Conservation (phyloP, 2,329 filamentous ascomycete genomes). For the Cyphellophora attinorum region DNA sequence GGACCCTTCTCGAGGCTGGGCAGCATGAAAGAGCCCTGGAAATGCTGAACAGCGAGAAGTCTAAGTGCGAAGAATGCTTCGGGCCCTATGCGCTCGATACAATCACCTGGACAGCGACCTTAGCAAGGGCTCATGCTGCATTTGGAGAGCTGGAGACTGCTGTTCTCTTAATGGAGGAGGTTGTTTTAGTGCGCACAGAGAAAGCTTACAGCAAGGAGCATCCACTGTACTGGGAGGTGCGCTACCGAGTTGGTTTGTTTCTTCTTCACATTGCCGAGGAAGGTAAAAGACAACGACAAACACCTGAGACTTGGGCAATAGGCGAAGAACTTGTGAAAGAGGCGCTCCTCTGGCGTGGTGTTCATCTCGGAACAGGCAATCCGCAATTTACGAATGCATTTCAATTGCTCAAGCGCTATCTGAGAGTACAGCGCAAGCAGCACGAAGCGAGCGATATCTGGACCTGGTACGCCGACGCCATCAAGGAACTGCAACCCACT, state of each 20-base stretch:
- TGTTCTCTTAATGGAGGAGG: not conserved
- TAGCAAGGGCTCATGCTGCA: not conserved
- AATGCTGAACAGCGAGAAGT: not conserved
- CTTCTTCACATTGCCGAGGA: not conserved
- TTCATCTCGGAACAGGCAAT: not conserved
- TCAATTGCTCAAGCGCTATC: not conserved
- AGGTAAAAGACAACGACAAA: not conserved
- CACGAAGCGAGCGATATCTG: not conserved
- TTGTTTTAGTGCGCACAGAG: not conserved
- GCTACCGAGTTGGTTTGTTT: not conserved
- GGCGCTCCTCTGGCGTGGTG: not conserved
- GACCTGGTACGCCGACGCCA: not conserved
- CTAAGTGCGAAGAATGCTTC: not conserved
- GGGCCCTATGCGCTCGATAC: not conserved
- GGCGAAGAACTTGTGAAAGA: not conserved
- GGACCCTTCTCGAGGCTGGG: not conserved
- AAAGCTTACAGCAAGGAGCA: not conserved
- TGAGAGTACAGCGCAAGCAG: not conserved
- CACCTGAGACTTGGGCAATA: not conserved
- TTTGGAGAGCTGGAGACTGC: not conserved
- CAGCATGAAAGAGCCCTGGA: not conserved
- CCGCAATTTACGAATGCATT: not conserved
- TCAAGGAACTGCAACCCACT: no score
- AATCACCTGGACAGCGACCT: not conserved
- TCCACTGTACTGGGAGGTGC: not conserved